Evolutionary conservation across 192 early-diverging fungal genomes (phyloP).

Genomic region (Obelidium mucronatum): DNA sequence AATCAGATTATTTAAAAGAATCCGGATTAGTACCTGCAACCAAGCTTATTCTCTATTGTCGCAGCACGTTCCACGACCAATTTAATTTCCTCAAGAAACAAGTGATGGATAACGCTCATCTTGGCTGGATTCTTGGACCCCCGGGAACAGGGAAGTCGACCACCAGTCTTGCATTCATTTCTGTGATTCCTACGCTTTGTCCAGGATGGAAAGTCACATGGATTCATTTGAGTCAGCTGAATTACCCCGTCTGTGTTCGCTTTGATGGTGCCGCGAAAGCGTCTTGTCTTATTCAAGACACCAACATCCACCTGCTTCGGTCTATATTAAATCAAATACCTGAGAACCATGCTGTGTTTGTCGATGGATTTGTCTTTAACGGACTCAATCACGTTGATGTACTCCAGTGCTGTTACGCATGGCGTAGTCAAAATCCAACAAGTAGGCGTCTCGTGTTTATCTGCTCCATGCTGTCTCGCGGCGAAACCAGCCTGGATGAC

Average conservation of each 20-base stretch:
- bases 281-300: background rate
- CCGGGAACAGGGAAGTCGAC: slow-evolving; percentile 10
- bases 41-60: background rate
- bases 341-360: background rate
- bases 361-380: background rate
- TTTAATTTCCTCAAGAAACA: slow-evolving; percentile 1
- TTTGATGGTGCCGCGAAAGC: background rate
- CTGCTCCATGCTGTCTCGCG: background rate
- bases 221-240: slow-evolving; percentile 1
- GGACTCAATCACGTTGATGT: background rate
- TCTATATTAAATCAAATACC: background rate
- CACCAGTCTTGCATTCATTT: background rate
- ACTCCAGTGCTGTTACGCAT: background rate
- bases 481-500: background rate
- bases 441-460: background rate
- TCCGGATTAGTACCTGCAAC: slow-evolving; percentile 4
- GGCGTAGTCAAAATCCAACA: background rate
- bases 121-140: slow-evolving; percentile 5
- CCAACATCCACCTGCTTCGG: background rate
- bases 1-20: slow-evolving; percentile 8
- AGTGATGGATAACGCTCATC: background rate
- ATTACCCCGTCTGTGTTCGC: background rate
- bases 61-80: background rate
- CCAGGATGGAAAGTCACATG: background rate
- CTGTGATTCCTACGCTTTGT: background rate